phyloP scores from a whole-genome alignment of 352 stramenopile species.

The Phytophthora capsici region DNA sequence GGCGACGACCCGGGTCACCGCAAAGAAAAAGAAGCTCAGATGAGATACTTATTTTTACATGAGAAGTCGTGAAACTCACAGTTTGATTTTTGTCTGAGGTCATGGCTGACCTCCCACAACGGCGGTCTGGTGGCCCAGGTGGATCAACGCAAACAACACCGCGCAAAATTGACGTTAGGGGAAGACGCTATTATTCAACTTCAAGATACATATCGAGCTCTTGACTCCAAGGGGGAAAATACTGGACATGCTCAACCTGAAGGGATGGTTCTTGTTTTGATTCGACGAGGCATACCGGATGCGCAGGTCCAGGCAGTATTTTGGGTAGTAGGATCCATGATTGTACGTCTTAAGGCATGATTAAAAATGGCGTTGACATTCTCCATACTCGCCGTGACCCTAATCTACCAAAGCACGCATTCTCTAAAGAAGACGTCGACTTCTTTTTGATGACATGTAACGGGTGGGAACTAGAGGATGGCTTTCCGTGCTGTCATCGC shows the following conservation, averaged over 20 bases:
- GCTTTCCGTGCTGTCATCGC: slow-evolving; percentile 3
- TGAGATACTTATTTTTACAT: not conserved
- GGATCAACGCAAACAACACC: not conserved
- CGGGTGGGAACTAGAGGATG: slow-evolving; percentile 4
- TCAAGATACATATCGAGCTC: not conserved
- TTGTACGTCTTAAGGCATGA: not conserved
- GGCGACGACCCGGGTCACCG: not conserved
- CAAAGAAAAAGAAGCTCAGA: not conserved
- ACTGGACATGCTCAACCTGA: slow-evolving; percentile 6
- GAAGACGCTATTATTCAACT: not conserved
- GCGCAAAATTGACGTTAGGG: not conserved
- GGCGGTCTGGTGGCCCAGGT: not conserved
- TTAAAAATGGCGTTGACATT: slow-evolving; percentile 3
- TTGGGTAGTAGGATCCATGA: slow-evolving; percentile 1
- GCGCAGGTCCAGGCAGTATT: slow-evolving; percentile 3
- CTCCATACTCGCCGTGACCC: slow-evolving; percentile 1
- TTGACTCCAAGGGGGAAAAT: not conserved
- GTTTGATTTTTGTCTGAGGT: too few relatives aligned
- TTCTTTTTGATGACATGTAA: not conserved
- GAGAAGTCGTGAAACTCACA: too few relatives aligned
- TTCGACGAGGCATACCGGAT: not conserved
- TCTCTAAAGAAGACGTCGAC: not conserved
- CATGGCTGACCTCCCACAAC: too few relatives aligned
- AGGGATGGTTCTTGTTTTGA: not conserved
- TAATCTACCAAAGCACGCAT: not conserved